Evolutionary conservation across 345 rosid genomes (phyloP), one percentile per base, ranked within the genome.

Genomic region (Clarkia xantiana): DNA sequence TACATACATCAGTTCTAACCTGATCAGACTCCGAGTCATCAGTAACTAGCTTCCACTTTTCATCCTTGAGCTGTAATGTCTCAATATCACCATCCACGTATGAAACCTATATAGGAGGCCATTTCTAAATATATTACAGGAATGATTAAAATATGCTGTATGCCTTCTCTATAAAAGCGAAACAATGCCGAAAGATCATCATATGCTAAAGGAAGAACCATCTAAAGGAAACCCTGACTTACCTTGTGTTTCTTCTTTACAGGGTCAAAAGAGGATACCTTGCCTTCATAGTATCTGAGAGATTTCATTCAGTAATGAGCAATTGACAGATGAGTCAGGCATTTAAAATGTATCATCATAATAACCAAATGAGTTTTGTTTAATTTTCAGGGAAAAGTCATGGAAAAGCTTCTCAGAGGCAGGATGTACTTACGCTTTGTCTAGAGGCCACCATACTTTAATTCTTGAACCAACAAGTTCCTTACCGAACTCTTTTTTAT

Each of bases 371-470:
- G 9, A 29, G 6, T 29, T 29, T 29, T 29, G 9, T 29, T 29
- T 29, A 29, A 29, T 23, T 23, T 23, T 6, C 3, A 23, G 29
- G 6, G 29, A 23, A 23, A 2, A 23, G 29, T 23, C 29, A 23
- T 29, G 36, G 7, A 7, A 29, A 5, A 29, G 36, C 9, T 29
- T 29, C 36, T 29, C 9, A 29, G 36, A 29, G 8, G 36, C 36
- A 29, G 36, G 1, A 29, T 29, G 5, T 29, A 45, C 22, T 56
- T 56, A 34, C 51, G 10, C n/a, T 8, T 45, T 52, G 72, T 93
- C 99, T 10, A 53, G 29, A 12, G 99, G 97, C 99, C 99, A 93
- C 86, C 88, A 93, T 54, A 93, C 86, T 69, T 73, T 78, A 54
- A 93, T 66, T 71, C 65, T 93, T 9, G 68, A 54, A 51, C 97